Conservation (phyloP, 2,329 filamentous ascomycete genomes). For the Raffaelea arxii region DNA sequence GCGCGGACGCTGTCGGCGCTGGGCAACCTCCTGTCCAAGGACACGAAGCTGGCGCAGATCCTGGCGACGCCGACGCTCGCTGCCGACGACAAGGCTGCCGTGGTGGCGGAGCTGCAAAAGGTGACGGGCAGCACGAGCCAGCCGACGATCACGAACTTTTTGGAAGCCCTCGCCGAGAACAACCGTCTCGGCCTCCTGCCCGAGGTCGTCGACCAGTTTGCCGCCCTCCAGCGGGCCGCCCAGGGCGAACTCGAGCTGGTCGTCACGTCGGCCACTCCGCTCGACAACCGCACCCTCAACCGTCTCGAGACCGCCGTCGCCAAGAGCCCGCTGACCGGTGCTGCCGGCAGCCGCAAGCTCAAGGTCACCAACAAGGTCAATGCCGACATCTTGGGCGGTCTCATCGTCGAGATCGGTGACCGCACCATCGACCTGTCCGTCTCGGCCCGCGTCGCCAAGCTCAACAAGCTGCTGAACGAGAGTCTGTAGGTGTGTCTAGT, state of each 20-base stretch:
- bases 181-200: conserved; percentile 81
- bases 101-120: conserved; percentile 84
- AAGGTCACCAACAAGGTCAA: conserved; percentile 94
- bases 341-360: conserved; percentile 96
- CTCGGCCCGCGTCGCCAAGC: conserved; percentile 86
- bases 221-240: conserved; percentile 74
- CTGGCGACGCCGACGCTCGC: conserved; percentile 73
- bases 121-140: conserved; percentile 57
- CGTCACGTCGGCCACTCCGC: conserved; percentile 78
- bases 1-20: conserved; percentile 71
- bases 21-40: conserved; percentile 63
- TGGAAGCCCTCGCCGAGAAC: conserved; percentile 84
- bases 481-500: conserved; percentile 97
- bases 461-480: conserved; percentile 99
- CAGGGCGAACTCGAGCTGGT: conserved; percentile 88
- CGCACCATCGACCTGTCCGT: conserved; percentile 97
- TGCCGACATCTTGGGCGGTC: conserved; percentile 85
- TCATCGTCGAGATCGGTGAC: conserved; percentile 94
- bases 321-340: conserved; percentile 81
- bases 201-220: conserved; percentile 81
- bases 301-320: conserved; percentile 79
- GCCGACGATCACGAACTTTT: conserved; percentile 88
- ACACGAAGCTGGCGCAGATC: conserved; percentile 69
- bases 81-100: conserved; percentile 70
- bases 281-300: conserved; percentile 77